Evolutionary conservation across 495 filamentous ascomycete species (phyloP).

Genomic region (Alectoria sarmentosa): DNA sequence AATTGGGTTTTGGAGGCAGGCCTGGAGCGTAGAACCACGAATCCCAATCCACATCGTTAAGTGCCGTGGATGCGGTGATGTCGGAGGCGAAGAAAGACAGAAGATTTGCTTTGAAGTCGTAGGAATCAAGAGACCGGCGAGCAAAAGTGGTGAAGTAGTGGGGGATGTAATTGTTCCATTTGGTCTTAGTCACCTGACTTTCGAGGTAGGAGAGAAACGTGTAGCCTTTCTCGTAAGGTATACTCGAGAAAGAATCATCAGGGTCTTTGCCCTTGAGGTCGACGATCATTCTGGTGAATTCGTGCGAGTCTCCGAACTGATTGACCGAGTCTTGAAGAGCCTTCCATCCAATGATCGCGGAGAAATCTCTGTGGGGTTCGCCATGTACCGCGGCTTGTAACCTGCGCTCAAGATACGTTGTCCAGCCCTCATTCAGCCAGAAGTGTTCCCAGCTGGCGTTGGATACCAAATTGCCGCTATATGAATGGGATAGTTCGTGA

Average conservation of each 20-base stretch:
- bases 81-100: slow-evolving; percentile 74
- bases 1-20: slow-evolving; percentile 80
- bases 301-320: slow-evolving; percentile 69
- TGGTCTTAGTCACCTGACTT: slow-evolving; percentile 70
- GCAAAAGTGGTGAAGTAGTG: slow-evolving; percentile 84
- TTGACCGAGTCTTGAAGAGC: slow-evolving; percentile 66
- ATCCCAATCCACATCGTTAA: slow-evolving; percentile 78
- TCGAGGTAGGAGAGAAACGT: slow-evolving; percentile 80
- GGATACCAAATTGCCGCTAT: slow-evolving; percentile 90
- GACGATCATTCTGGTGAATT: slow-evolving; percentile 86
- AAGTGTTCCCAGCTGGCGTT: slow-evolving; percentile 95
- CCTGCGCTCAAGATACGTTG: slow-evolving; percentile 82
- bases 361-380: slow-evolving; percentile 81
- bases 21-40: slow-evolving; percentile 78
- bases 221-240: slow-evolving; percentile 73
- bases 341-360: slow-evolving; percentile 58
- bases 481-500: slow-evolving; percentile 85
- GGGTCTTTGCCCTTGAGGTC: slow-evolving; percentile 86
- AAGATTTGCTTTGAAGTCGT: slow-evolving; percentile 84
- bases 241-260: slow-evolving; percentile 85
- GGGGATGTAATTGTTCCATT: slow-evolving; percentile 91
- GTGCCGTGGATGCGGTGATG: slow-evolving; percentile 53
- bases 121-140: slow-evolving; percentile 77
- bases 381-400: slow-evolving; percentile 52
- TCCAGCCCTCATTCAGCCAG: slow-evolving; percentile 97